Percentiles rank a stretch among this genome's conserved stretches.
These are phyloP conservation scores for Hygrocybe punicea DNA, from an alignment of 768 basidiomycete genomes.

Conservation along the genomic window DNA sequence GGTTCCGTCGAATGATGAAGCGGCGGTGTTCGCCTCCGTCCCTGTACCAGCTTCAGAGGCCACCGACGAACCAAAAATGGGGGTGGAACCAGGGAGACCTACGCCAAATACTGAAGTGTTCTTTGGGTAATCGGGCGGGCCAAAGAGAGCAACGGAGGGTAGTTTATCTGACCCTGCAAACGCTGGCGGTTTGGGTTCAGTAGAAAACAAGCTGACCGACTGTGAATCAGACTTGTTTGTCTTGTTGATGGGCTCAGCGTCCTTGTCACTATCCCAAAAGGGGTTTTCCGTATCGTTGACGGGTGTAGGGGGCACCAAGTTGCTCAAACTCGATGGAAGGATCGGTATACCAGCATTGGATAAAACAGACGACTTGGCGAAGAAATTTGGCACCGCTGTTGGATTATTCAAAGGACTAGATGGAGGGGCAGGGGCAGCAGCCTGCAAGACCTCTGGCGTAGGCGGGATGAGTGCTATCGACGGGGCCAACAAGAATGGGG, in stretches of 20 bases:
- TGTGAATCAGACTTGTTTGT: neutral
- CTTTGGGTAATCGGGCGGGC: neutral
- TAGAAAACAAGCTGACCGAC: neutral
- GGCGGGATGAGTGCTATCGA: neutral
- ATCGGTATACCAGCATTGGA: conserved; percentile 32
- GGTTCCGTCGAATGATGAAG: neutral
- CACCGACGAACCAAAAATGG: conserved; percentile 18
- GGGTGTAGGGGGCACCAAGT: conserved; percentile 17
- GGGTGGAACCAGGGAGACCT: neutral
- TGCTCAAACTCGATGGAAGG: conserved; percentile 10
- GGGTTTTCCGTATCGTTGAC: conserved; percentile 43
- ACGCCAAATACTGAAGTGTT: neutral
- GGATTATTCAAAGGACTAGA: conserved; percentile 1
- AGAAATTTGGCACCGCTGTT: conserved; percentile 56
- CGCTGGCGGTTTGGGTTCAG: neutral
- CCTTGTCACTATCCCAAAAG: conserved; percentile 42
- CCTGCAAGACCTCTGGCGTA: neutral
- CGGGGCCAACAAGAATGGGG: neutral
- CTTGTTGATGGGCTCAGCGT: neutral
- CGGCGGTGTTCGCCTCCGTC: conserved; percentile 2
- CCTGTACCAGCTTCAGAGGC: neutral
- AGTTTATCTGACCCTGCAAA: neutral
- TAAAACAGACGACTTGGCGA: conserved; percentile 49
- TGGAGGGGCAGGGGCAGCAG: conserved; percentile 1
- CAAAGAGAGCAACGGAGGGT: neutral